phyloP scores from a whole-genome alignment of 2,329 filamentous ascomycete genomes.

The Trichophyton benhamiae region DNA sequence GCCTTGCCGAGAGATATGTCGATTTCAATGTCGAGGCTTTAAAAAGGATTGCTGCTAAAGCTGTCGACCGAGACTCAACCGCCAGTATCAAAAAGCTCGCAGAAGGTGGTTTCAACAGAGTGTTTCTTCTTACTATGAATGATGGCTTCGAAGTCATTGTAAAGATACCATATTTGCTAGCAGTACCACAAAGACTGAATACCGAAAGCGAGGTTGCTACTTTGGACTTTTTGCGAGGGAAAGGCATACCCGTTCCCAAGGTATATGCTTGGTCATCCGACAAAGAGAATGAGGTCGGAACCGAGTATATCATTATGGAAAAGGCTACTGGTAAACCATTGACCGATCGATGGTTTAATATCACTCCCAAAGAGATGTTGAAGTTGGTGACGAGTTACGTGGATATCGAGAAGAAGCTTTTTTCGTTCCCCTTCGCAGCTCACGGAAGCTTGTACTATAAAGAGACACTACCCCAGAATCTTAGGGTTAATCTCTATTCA shows the following conservation, averaged over 20 bases:
- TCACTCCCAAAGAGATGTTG: slow-evolving; percentile 10
- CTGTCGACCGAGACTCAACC: slow-evolving; percentile 7
- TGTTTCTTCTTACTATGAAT: slow-evolving; percentile 16
- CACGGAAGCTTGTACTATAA: slow-evolving; percentile 11
- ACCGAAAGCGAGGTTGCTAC: slow-evolving; percentile 27
- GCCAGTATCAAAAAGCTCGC: slow-evolving; percentile 14
- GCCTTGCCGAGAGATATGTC: slow-evolving; percentile 10
- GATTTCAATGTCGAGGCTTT: slow-evolving; percentile 11
- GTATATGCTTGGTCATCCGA: slow-evolving; percentile 26
- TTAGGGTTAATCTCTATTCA: slow-evolving; percentile 14
- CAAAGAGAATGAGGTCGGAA: slow-evolving; percentile 25
- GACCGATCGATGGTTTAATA: slow-evolving; percentile 21
- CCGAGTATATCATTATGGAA: slow-evolving; percentile 33
- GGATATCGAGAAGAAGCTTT: slow-evolving; percentile 11
- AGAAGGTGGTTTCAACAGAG: slow-evolving; percentile 20
- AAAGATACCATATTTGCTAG: slow-evolving; percentile 18
- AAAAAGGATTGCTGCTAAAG: slow-evolving; percentile 7
- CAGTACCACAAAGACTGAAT: slow-evolving; percentile 15
- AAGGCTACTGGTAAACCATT: slow-evolving; percentile 22
- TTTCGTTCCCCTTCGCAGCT: slow-evolving; percentile 7
- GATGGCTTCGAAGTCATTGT: slow-evolving; percentile 18
- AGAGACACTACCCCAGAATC: slow-evolving; percentile 8
- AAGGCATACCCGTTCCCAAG: slow-evolving; percentile 26
- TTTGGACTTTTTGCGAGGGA: slow-evolving; percentile 11
- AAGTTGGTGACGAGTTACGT: slow-evolving; percentile 14